Percentiles rank a stretch among this genome's conserved stretches.
phyloP scores from a whole-genome alignment of 768 basidiomycete genomes.

The Mycena galericulata region DNA sequence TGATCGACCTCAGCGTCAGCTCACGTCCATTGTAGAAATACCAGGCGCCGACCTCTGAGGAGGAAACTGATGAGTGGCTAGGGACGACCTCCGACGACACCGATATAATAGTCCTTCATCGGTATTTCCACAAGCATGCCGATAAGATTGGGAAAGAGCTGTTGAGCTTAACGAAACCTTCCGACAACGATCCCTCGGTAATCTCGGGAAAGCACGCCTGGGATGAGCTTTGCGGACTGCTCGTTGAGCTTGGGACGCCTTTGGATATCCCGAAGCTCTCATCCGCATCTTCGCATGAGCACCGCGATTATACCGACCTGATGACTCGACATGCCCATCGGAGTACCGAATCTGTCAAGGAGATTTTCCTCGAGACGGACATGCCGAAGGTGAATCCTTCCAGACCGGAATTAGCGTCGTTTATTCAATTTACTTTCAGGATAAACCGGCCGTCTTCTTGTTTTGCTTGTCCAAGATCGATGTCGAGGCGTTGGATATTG shows the following conservation, averaged over 20 bases:
- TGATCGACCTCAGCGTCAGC: background rate
- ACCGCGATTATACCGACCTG: conserved; percentile 75
- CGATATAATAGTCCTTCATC: conserved; percentile 84
- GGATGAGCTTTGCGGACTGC: conserved; percentile 82
- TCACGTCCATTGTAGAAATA: conserved; percentile 48
- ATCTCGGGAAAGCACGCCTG: conserved; percentile 83
- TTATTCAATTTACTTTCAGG: conserved; percentile 39
- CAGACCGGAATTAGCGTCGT: background rate
- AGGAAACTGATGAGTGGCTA: conserved; percentile 78
- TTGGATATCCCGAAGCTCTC: conserved; percentile 77
- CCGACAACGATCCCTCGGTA: conserved; percentile 68
- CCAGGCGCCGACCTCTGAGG: conserved; percentile 54
- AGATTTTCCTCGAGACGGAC: conserved; percentile 72
- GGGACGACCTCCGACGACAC: conserved; percentile 86
- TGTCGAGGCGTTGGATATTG: conserved; percentile 83
- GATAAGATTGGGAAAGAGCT: conserved; percentile 92
- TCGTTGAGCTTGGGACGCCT: conserved; percentile 83
- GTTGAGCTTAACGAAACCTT: conserved; percentile 74
- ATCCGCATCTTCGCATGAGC: conserved; percentile 56
- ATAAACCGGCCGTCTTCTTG: conserved; percentile 69
- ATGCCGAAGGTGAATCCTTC: conserved; percentile 55
- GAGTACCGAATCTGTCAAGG: conserved; percentile 69
- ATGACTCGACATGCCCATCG: conserved; percentile 73
- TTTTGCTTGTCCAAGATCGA: conserved; percentile 77
- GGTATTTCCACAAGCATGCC: conserved; percentile 86